These are phyloP conservation scores for Yamadazyma membranifaciens DNA, from an alignment of 1,139 yeast species.

Conservation along the genomic window DNA sequence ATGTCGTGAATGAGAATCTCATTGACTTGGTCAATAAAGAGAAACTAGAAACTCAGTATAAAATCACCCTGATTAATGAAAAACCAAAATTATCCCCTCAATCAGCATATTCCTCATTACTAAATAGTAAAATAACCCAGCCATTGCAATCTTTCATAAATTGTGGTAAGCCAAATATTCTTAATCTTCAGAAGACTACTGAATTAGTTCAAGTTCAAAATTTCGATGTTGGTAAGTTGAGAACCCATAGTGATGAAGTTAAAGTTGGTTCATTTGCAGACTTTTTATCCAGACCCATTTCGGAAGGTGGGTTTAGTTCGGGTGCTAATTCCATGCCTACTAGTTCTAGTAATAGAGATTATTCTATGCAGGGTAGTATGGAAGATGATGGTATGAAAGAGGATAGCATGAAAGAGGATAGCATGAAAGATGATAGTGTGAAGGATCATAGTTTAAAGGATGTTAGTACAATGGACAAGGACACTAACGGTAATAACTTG, in stretches of 20 bases:
- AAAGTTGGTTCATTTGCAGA: slow-evolving; percentile 18
- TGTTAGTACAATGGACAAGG: no score
- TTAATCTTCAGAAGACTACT: slow-evolving; percentile 15
- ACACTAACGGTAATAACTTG: no score
- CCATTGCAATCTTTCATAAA: slow-evolving; percentile 34
- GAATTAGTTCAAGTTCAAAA: slow-evolving; percentile 6
- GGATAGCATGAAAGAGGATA: no score
- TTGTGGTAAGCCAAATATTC: slow-evolving; percentile 35
- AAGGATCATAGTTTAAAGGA: no score
- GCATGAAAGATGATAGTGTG: no score
- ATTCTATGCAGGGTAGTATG: no score
- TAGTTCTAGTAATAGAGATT: no score
- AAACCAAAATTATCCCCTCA: slow-evolving; percentile 44
- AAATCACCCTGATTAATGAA: slow-evolving; percentile 39
- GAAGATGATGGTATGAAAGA: no score
- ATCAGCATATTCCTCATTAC: slow-evolving; percentile 55
- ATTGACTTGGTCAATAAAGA: slow-evolving; percentile 59
- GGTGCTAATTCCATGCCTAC: not conserved
- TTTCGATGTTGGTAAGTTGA: not conserved
- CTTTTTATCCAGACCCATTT: slow-evolving; percentile 11
- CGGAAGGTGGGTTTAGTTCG: not conserved
- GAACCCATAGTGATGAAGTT: slow-evolving; percentile 6
- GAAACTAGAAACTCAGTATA: slow-evolving; percentile 41
- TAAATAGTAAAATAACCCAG: slow-evolving; percentile 45
- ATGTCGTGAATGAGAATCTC: slow-evolving; percentile 30